Conservation (phyloP, 495 filamentous ascomycete species). For the Copromyces sp. region DNA sequence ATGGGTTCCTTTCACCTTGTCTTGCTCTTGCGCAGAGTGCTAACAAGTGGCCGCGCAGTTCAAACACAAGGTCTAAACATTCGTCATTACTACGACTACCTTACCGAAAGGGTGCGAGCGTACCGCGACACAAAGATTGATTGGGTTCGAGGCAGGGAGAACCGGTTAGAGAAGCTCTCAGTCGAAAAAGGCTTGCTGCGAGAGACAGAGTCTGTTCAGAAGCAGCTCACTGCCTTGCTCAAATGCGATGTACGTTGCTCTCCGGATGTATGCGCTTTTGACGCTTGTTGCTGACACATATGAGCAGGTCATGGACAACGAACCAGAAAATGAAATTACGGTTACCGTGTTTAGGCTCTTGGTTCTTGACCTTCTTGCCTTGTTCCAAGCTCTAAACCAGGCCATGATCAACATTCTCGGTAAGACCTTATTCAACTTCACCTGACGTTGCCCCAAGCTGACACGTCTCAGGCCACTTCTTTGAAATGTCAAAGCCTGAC, state of each 20-base stretch:
- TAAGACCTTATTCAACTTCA: slow-evolving; percentile 27
- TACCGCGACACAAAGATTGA: slow-evolving; percentile 79
- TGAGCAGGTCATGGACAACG: slow-evolving; percentile 67
- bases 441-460: slow-evolving; percentile 6
- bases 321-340: slow-evolving; percentile 95
- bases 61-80: slow-evolving; percentile 96
- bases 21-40: background rate
- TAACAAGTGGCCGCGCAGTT: slow-evolving; percentile 37
- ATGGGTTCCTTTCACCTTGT: background rate
- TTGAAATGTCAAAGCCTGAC: slow-evolving; percentile 93
- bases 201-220: slow-evolving; percentile 87
- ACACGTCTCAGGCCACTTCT: slow-evolving; percentile 68
- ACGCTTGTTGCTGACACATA: background rate
- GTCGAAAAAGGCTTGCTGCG: slow-evolving; percentile 89
- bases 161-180: slow-evolving; percentile 70
- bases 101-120: slow-evolving; percentile 69
- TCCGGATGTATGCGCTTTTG: too few relatives aligned
- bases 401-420: slow-evolving; percentile 95
- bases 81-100: slow-evolving; percentile 78
- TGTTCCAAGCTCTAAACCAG: slow-evolving; percentile 95
- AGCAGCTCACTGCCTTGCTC: slow-evolving; percentile 73
- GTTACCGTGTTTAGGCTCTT: slow-evolving; percentile 90
- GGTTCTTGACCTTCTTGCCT: slow-evolving; percentile 76
- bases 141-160: slow-evolving; percentile 77
- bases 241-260: slow-evolving; percentile 68